Conservation (phyloP, 805 yeast species). For the Nakazawaea wickerhamii region DNA sequence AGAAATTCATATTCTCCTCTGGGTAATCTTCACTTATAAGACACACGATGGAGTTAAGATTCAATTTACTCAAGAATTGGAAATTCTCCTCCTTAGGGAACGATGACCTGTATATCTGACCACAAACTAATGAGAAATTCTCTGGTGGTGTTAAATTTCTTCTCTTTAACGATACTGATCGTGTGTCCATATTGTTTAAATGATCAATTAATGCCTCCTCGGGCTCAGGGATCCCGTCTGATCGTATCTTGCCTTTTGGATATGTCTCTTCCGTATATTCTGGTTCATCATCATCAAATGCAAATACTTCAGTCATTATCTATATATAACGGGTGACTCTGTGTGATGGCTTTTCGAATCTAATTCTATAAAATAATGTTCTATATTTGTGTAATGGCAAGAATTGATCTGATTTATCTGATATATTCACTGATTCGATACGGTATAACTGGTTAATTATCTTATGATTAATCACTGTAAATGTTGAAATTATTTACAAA, state of each 20-base stretch:
- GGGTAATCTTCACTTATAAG: conserved; percentile 93
- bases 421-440: too few relatives aligned
- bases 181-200: background rate
- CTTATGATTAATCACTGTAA: too few relatives aligned
- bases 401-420: too few relatives aligned
- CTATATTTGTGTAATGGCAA: too few relatives aligned
- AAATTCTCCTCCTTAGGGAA: conserved; percentile 88
- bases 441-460: too few relatives aligned
- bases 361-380: too few relatives aligned
- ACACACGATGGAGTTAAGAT: conserved; percentile 71
- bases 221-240: background rate
- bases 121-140: conserved; percentile 81
- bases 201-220: conserved; percentile 3
- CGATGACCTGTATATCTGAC: conserved; percentile 76
- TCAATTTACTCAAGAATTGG: conserved; percentile 53
- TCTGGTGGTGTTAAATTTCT: conserved; percentile 66
- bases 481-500: too few relatives aligned
- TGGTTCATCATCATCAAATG: conserved; percentile 9
- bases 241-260: conserved; percentile 6
- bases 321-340: too few relatives aligned
- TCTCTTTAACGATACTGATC: background rate
- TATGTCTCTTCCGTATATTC: background rate
- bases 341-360: too few relatives aligned
- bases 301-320: conserved; percentile 8
- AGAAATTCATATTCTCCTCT: conserved; percentile 59